Evolutionary conservation across 352 stramenopile genomes (phyloP).

Genomic region (Globisporangium nagaii): DNA sequence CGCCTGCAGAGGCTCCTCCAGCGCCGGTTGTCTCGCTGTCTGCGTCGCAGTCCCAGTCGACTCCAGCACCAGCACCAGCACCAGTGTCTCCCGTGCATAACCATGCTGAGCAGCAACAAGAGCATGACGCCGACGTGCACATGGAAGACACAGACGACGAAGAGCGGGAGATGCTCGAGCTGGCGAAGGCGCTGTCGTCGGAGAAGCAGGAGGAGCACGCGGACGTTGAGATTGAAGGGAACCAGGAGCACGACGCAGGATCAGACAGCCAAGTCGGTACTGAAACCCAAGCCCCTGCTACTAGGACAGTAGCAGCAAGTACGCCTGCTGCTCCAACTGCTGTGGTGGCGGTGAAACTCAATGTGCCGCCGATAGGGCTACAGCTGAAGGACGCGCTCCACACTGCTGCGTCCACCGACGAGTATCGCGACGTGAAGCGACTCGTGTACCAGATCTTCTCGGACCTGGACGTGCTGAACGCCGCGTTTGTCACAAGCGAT

Average conservation of each 20-base stretch:
- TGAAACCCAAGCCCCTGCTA: neutral
- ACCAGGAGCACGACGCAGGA: neutral
- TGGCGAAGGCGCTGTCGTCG: neutral
- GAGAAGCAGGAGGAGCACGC: slow-evolving; percentile 13
- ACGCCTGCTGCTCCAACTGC: neutral
- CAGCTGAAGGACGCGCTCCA: slow-evolving; percentile 40
- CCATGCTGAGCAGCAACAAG: neutral
- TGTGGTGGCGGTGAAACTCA: neutral
- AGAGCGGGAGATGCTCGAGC: slow-evolving; percentile 12
- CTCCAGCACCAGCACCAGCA: neutral
- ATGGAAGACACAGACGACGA: slow-evolving; percentile 34
- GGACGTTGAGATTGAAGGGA: slow-evolving; percentile 19
- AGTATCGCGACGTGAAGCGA: slow-evolving; percentile 52
- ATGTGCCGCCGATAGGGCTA: slow-evolving; percentile 20
- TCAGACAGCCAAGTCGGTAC: neutral
- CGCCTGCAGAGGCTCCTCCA: too few species aligned
- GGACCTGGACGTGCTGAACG: slow-evolving; percentile 45
- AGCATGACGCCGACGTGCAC: slow-evolving; percentile 28
- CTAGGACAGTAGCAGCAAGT: neutral
- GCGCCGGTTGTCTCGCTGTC: neutral
- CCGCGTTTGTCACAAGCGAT: slow-evolving; percentile 29
- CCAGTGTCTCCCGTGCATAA: neutral
- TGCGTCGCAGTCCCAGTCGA: neutral
- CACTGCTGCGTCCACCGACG: slow-evolving; percentile 26
- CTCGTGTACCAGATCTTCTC: slow-evolving; percentile 73